Evolutionary conservation across 495 filamentous ascomycete species (phyloP).

Genomic region (Hypoxylon fragiforme): DNA sequence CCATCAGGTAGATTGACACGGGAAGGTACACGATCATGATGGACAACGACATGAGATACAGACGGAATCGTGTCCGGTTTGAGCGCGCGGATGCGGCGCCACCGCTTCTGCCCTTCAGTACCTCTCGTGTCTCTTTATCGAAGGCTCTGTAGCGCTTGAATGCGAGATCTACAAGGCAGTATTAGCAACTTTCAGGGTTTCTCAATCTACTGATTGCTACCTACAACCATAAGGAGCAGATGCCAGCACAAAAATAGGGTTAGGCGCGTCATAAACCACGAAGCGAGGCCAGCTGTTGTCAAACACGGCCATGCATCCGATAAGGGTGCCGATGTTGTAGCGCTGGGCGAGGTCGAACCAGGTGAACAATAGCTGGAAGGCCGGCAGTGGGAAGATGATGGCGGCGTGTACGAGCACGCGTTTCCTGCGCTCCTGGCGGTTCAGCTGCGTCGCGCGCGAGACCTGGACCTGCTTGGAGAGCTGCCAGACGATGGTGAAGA

Average conservation of each 20-base stretch:
- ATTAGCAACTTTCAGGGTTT: slow-evolving; percentile 15
- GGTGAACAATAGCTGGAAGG: slow-evolving; percentile 66
- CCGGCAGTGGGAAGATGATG: slow-evolving; percentile 70
- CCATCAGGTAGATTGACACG: slow-evolving; percentile 62
- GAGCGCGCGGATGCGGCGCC: slow-evolving; percentile 44
- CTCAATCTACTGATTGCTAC: slow-evolving; percentile 29
- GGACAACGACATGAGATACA: slow-evolving; percentile 72
- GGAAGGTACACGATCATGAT: slow-evolving; percentile 71
- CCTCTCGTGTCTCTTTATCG: slow-evolving; percentile 59
- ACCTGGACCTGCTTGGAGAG: slow-evolving; percentile 73
- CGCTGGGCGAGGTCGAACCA: slow-evolving; percentile 69
- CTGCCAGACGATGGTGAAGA: slow-evolving; percentile 73
- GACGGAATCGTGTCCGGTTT: slow-evolving; percentile 69
- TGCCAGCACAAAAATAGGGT: slow-evolving; percentile 63
- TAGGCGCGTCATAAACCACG: slow-evolving; percentile 68
- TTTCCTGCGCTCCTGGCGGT: slow-evolving; percentile 54
- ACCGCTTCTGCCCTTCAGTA: slow-evolving; percentile 59
- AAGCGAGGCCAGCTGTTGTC: slow-evolving; percentile 73
- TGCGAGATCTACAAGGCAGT: slow-evolving; percentile 58
- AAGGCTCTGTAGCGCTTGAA: slow-evolving; percentile 70
- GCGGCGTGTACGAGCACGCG: slow-evolving; percentile 61
- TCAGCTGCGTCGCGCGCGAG: slow-evolving; percentile 55
- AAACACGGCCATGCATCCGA: slow-evolving; percentile 69
- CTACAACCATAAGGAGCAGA: slow-evolving; percentile 74
- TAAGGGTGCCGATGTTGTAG: slow-evolving; percentile 72